Evolutionary conservation across 441 rosid species (phyloP), one percentile per base, ranked within the genome.

Genomic region (Flueggea neowawraea): DNA sequence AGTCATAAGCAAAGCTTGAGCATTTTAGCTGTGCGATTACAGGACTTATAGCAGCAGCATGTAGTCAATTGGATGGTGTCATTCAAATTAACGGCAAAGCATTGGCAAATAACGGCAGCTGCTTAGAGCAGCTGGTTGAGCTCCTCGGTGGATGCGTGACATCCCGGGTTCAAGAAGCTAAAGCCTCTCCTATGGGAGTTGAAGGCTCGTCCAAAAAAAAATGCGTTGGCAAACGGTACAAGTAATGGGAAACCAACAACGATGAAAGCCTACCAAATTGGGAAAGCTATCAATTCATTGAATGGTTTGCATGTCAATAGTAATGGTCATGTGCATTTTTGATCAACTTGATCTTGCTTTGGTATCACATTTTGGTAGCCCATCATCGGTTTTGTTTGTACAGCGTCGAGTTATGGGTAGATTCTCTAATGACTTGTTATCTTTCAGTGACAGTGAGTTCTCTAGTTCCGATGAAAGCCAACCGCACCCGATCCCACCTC

Each of bases 31-130:
- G 39, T 33, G 6, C 39, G 39, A 33, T 13, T 70, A 65, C 61
- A 93, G 98, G 98, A 54, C 86, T 94, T n/a, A 75, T 90, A 54
- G 93, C 91, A 60, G 97, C 98, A 69, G 83, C 98, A 16, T 80
- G 87, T 54, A 93, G 89, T 59, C 87, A 87, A 45, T 63, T 86
- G 64, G 95, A 94, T 32, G 44, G 73, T 32, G 44, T 73, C 43
- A 65, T 79, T 49, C 17, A 83, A 58, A 73, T 71, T 54, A 44
- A 50, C 59, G 65, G 54, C 60, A 10, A 45, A 10, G 50, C 50
- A 5, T n/a, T n/a, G n/a, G n/a, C n/a, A n/a, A n/a, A n/a, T n/a
- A n/a, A n/a, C n/a, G n/a, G n/a, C n/a, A n/a, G n/a, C n/a, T n/a
- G n/a, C n/a, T n/a, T n/a, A n/a, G n/a, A n/a, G n/a, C n/a, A n/a